Evolutionary conservation across 2,329 filamentous ascomycete genomes (phyloP), one percentile per base, ranked within the genome.

Genomic region (Fusarium heterosporum): DNA sequence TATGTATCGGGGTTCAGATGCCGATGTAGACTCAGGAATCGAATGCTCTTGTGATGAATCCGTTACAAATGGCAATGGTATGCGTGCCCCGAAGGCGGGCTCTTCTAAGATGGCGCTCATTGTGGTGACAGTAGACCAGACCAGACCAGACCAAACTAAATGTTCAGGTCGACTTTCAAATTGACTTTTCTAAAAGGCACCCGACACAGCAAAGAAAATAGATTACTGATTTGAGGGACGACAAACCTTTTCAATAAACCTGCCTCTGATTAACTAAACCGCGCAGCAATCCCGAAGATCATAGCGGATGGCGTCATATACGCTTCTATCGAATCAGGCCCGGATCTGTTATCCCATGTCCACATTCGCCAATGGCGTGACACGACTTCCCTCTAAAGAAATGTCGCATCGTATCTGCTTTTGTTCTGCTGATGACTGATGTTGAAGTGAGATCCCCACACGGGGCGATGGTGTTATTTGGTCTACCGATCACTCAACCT

Each of bases 391-490:
- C 30, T 49, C 32, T 12, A 46, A 56, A 42, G 47, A 50, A 53
- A 46, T 49, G 29, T 54, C 49, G 9, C 34, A 36, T 36, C 34
- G 34, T 11, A 9, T 36, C 16, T 36, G 52, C 41, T 46, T 34
- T 51, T 41, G 30, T 28, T 56, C 52, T 30, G 47, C 22, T 16
- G 57, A 13, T 19, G 39, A 50, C 68, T 67, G 69, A 66, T 67
- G 59, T 69, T 64, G 69, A 67, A 59, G 54, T 54, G 46, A 45
- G 60, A 59, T 55, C 64, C 50, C 69, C 70, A 68, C 69, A 60
- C 30, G 29, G 25, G 17, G 46, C 69, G 70, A 72, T 72, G 70
- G 64, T 72, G 70, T 72, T 72, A 72, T 72, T 70, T 72, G 48
- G 69, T 53, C 65, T 60, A 61, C 70, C 61, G 56, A 72, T 72